phyloP scores from a whole-genome alignment of 352 stramenopile species.

The Phytopythium vexans region DNA sequence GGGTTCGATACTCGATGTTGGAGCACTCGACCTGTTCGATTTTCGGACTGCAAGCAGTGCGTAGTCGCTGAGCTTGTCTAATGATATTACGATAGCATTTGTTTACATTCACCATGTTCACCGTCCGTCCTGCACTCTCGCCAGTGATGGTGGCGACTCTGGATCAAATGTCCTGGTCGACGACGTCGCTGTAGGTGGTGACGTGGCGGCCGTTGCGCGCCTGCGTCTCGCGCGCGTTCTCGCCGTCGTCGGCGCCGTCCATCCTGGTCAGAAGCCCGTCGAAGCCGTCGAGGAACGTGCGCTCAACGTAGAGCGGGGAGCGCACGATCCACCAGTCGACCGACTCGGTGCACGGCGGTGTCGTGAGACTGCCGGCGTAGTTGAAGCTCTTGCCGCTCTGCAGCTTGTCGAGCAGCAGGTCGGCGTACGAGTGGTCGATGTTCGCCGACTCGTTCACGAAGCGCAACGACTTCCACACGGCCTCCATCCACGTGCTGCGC shows the following conservation, averaged over 20 bases:
- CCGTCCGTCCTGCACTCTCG: no score
- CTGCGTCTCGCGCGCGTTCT: slow-evolving; percentile 23
- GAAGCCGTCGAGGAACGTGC: slow-evolving; percentile 21
- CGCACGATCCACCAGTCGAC: slow-evolving; percentile 33
- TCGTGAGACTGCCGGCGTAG: slow-evolving; percentile 33
- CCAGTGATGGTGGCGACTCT: no score
- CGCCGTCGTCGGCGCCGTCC: slow-evolving; percentile 14
- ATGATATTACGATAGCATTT: no score
- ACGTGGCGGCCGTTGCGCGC: slow-evolving; percentile 20
- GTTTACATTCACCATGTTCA: no score
- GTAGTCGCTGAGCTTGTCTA: no score
- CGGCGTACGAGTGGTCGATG: slow-evolving; percentile 33
- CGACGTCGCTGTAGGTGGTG: slow-evolving; percentile 18
- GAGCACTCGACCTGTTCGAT: no score
- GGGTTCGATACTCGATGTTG: no score
- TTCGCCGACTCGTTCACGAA: slow-evolving; percentile 7
- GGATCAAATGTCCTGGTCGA: slow-evolving; percentile 3
- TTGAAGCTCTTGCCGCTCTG: slow-evolving; percentile 35
- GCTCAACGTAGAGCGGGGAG: slow-evolving; percentile 18
- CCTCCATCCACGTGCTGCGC: slow-evolving; percentile 29
- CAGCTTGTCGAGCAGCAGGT: slow-evolving; percentile 33
- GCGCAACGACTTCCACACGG: slow-evolving; percentile 12
- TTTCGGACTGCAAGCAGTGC: no score
- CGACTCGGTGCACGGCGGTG: slow-evolving; percentile 25
- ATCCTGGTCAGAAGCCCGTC: slow-evolving; percentile 16